Base-by-base conservation (phyloP, 306 rosid species). In the Vigna radiata region DNA sequence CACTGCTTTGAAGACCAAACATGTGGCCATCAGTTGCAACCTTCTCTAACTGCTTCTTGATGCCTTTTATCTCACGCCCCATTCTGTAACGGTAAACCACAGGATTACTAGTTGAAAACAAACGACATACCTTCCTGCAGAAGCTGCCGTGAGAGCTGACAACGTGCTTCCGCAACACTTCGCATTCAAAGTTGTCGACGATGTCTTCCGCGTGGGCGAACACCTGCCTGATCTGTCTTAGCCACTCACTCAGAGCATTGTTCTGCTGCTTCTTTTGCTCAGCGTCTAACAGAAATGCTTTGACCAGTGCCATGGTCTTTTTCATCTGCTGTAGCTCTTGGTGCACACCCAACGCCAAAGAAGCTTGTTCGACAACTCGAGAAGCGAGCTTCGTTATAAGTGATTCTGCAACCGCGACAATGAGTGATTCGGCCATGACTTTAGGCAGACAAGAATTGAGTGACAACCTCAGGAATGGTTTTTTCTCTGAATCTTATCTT, bases 261-360 rank as follows among this genome's bases (percentile, higher is more conserved):
- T 56, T 56, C 3, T 23, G 16, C 36, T 56, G 7, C 63, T 23
- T 56, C n/a, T 56, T 56, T 12, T 56, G 63, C 63, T 56, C 36
- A 56, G 63, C 63, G 15, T 56, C 63, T 56, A 56, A 56, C 63
- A 56, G 36, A 3, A 56, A 56, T 11, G 63, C 63, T 56, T 56
- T 56, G 63, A 56, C 5, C 0, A 23, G n/a, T 56, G 6, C 15
- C 63, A 56, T 21, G 27, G 36, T 59, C 41, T 27, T 3, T 59
- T 27, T 59, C 65, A 59, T 59, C 41, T 59, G 18, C 14, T 29
- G 65, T 14, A 59, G 41, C 14, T 59, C 65, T 3, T 27, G 2
- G 41, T 59, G 6, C 19, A 59, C 39, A 5, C 65, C 41, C 65
- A 59, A 16, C 0, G 37, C 41, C 65, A 27, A 3, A 59, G 65